These are phyloP conservation scores for Fusarium bulbicola DNA, from an alignment of 2,329 filamentous ascomycete species.

Conservation along the genomic window DNA sequence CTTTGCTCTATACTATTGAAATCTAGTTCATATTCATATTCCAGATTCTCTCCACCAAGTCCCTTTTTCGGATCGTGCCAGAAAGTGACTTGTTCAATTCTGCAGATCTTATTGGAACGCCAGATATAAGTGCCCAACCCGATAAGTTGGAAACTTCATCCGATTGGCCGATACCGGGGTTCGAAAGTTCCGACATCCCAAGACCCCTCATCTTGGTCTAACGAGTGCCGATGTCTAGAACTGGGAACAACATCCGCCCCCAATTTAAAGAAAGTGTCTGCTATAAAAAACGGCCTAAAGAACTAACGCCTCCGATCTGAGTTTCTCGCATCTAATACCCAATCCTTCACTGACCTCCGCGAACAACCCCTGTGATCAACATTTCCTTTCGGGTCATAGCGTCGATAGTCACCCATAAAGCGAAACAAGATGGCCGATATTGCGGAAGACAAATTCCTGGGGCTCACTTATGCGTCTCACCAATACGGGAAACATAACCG, in stretches of 20 bases:
- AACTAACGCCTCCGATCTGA: conserved; percentile 13
- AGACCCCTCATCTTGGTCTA: conserved; percentile 7
- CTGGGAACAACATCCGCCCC: background rate
- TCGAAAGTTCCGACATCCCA: conserved; percentile 1
- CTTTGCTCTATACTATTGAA: background rate
- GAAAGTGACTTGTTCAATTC: background rate
- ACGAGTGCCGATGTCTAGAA: background rate
- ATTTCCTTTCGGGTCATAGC: conserved; percentile 16
- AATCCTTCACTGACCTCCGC: conserved; percentile 6
- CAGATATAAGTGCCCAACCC: conserved; percentile 7
- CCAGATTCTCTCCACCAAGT: background rate
- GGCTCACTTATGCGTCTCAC: conserved; percentile 48
- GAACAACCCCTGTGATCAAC: background rate
- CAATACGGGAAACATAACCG: conserved; percentile 52
- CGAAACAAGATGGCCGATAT: conserved; percentile 32
- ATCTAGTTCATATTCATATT: background rate
- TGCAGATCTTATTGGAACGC: background rate
- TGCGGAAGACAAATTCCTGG: conserved; percentile 29
- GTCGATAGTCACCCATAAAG: conserved; percentile 3
- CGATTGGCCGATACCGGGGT: conserved; percentile 28
- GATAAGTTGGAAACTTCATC: conserved; percentile 16
- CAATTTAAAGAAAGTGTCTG: conserved; percentile 9
- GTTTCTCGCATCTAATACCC: conserved; percentile 12
- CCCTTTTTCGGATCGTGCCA: background rate
- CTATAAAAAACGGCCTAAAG: background rate